A percentile compares a stretch with the other conserved stretches of the same genome.
Evolutionary conservation across 768 basidiomycete species (phyloP).

Genomic region (Tephrocybe sp.): DNA sequence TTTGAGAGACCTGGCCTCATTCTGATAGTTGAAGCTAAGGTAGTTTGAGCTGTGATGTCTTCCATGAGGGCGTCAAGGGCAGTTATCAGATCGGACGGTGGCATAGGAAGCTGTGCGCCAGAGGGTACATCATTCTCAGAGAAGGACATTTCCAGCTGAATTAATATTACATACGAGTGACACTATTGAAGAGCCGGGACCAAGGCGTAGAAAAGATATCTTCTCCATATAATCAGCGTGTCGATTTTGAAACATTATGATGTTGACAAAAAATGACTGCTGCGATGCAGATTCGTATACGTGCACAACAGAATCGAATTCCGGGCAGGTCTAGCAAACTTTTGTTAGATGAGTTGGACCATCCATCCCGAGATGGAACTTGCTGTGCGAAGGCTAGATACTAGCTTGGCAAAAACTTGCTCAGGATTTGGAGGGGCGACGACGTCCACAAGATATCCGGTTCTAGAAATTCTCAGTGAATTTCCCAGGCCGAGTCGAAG

Average conservation of each 20-base stretch:
- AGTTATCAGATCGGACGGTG: conserved; percentile 14
- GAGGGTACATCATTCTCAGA: no score
- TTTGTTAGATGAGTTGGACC: neutral
- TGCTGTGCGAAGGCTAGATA: conserved; percentile 39
- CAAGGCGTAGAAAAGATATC: conserved; percentile 17
- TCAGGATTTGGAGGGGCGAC: conserved; percentile 34
- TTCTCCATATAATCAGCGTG: neutral
- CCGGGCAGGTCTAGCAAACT: conserved; percentile 2
- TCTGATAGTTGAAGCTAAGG: conserved; percentile 20
- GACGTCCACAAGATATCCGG: conserved; percentile 51
- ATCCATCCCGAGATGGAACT: conserved; percentile 1
- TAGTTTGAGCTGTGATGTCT: neutral
- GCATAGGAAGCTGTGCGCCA: conserved; percentile 14
- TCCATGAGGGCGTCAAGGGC: conserved; percentile 12
- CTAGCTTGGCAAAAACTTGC: conserved; percentile 31
- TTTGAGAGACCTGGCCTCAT: conserved; percentile 26
- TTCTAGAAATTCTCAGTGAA: conserved; percentile 25
- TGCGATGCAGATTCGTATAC: conserved; percentile 42
- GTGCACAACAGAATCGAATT: conserved; percentile 42
- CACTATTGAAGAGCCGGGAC: conserved; percentile 11
- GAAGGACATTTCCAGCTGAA: neutral
- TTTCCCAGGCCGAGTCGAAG: neutral
- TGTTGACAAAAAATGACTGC: conserved; percentile 59
- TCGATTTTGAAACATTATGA: conserved; percentile 18
- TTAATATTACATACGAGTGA: conserved; percentile 10